Conservation (phyloP, 2,329 filamentous ascomycete species). For the Pleomassaria siparia region DNA sequence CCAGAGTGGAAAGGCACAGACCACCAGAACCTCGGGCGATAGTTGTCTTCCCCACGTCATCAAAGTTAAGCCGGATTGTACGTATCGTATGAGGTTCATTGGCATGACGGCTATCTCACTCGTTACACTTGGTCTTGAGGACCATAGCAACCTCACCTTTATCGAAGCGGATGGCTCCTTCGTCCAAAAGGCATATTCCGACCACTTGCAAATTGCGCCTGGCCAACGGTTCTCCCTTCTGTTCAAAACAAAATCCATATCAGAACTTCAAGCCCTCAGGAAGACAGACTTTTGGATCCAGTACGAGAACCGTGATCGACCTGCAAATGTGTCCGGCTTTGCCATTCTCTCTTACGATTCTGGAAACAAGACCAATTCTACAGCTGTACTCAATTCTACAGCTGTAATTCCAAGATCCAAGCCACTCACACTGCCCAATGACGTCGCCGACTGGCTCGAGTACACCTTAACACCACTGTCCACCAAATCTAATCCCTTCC, state of each 20-base stretch:
- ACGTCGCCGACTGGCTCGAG: slow-evolving; percentile 42
- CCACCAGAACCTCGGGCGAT: slow-evolving; percentile 36
- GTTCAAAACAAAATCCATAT: slow-evolving; percentile 54
- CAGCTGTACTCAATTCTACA: no score
- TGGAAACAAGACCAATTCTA: no score
- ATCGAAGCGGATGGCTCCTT: slow-evolving; percentile 62
- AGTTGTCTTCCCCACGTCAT: slow-evolving; percentile 55
- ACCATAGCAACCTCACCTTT: slow-evolving; percentile 57
- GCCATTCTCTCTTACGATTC: slow-evolving; percentile 51
- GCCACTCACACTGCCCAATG: slow-evolving; percentile 34
- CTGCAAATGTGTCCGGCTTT: slow-evolving; percentile 49
- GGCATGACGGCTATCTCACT: slow-evolving; percentile 59
- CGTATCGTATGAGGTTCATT: slow-evolving; percentile 64
- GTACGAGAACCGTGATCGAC: slow-evolving; percentile 55
- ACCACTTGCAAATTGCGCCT: slow-evolving; percentile 57
- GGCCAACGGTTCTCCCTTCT: slow-evolving; percentile 65
- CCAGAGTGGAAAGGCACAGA: slow-evolving; percentile 46
- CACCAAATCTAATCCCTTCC: slow-evolving; percentile 34
- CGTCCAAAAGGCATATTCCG: slow-evolving; percentile 50
- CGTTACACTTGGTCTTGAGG: slow-evolving; percentile 58
- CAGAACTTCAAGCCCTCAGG: slow-evolving; percentile 45
- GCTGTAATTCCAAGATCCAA: slow-evolving; percentile 15
- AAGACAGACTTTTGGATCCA: slow-evolving; percentile 49
- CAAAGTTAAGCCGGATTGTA: slow-evolving; percentile 60
- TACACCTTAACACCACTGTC: slow-evolving; percentile 40